phyloP scores from a whole-genome alignment of 2,329 filamentous ascomycete genomes.

The Fusarium cicatricum region DNA sequence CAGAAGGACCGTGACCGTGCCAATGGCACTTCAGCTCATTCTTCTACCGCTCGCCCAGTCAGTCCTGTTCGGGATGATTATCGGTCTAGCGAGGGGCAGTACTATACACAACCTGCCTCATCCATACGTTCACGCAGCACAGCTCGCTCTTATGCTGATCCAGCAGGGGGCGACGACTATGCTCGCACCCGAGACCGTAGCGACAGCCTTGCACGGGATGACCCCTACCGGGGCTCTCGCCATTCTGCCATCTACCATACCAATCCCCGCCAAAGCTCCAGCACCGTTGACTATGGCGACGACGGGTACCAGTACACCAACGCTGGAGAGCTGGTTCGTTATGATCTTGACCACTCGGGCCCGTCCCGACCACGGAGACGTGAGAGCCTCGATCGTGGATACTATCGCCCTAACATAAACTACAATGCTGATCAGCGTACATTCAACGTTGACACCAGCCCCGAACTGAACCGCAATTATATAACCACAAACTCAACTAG shows the following conservation, averaged over 20 bases:
- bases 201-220: conserved; percentile 54
- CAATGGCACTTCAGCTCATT: conserved; percentile 52
- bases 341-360: conserved; percentile 65
- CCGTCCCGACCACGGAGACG: conserved; percentile 54
- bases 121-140: conserved; percentile 62
- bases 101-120: conserved; percentile 66
- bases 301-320: conserved; percentile 72
- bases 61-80: conserved; percentile 63
- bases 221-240: conserved; percentile 58
- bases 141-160: conserved; percentile 57
- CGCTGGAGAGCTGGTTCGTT: conserved; percentile 67
- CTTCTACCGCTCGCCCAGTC: conserved; percentile 45
- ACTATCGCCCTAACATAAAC: conserved; percentile 64
- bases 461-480: conserved; percentile 55
- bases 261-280: conserved; percentile 53
- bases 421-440: conserved; percentile 56
- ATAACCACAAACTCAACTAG: conserved; percentile 42
- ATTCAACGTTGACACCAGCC: conserved; percentile 57
- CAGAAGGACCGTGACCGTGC: conserved; percentile 52
- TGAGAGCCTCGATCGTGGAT: conserved; percentile 64
- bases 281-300: conserved; percentile 62
- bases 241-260: conserved; percentile 56
- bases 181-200: conserved; percentile 59
- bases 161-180: conserved; percentile 61
- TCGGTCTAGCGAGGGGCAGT: conserved; percentile 59